phyloP scores from a whole-genome alignment of 2,329 filamentous ascomycete genomes.

The Alternaria arborescens region DNA sequence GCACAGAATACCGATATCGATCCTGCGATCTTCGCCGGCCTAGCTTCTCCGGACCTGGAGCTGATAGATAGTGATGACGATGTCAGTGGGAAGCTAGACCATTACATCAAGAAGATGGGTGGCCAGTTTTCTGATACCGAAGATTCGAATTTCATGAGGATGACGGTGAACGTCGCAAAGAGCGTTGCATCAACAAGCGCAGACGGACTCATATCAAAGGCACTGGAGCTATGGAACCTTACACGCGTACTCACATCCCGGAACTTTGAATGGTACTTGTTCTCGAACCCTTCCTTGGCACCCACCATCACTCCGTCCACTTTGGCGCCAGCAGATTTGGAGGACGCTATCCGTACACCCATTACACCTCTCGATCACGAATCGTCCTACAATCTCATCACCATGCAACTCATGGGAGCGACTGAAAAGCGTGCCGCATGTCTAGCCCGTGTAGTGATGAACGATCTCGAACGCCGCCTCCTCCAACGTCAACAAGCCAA shows the following conservation, averaged over 20 bases:
- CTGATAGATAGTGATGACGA: slow-evolving; percentile 63
- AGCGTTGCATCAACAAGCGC: slow-evolving; percentile 43
- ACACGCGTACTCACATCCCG: slow-evolving; percentile 63
- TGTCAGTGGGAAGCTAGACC: slow-evolving; percentile 61
- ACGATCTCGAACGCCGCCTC: slow-evolving; percentile 67
- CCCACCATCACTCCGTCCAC: slow-evolving; percentile 44
- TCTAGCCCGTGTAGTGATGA: slow-evolving; percentile 64
- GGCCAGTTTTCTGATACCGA: slow-evolving; percentile 59
- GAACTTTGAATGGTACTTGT: slow-evolving; percentile 59
- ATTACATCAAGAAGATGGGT: slow-evolving; percentile 62
- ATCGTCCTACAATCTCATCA: slow-evolving; percentile 60
- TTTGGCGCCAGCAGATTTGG: slow-evolving; percentile 43
- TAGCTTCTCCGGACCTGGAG: slow-evolving; percentile 51
- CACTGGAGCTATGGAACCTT: slow-evolving; percentile 65
- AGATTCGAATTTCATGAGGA: slow-evolving; percentile 60
- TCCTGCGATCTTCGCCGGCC: slow-evolving; percentile 45
- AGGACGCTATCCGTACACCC: slow-evolving; percentile 36
- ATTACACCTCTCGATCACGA: slow-evolving; percentile 45
- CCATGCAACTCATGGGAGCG: slow-evolving; percentile 63
- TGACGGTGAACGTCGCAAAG: slow-evolving; percentile 55
- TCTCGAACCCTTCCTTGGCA: slow-evolving; percentile 54
- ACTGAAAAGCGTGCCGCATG: slow-evolving; percentile 63
- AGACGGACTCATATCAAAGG: slow-evolving; percentile 59
- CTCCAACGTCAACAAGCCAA: slow-evolving; percentile 66
- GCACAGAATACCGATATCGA: slow-evolving; percentile 46